Percentiles rank a stretch among this genome's conserved stretches.
Evolutionary conservation across 1,284 basidiomycete species (phyloP).

Genomic region (Cutaneotrichosporon sp.): DNA sequence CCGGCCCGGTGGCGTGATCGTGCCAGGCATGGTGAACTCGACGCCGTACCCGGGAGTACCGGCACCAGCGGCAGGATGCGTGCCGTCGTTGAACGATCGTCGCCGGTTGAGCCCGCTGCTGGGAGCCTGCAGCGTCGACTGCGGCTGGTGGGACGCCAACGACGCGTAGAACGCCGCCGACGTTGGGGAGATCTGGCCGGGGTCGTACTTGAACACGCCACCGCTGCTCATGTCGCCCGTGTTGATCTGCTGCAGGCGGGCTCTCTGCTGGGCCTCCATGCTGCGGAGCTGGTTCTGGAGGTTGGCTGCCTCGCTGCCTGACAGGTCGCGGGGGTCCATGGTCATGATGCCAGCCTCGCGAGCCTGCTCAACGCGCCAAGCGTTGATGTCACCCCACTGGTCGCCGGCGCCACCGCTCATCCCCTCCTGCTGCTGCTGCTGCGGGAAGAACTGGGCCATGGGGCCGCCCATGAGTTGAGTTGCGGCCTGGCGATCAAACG

Average conservation of each 20-base stretch:
- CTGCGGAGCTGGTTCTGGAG: slow-evolving; percentile 28
- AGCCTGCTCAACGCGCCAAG: slow-evolving; percentile 25
- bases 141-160: slow-evolving; percentile 26
- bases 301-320: slow-evolving; percentile 26
- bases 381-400: slow-evolving; percentile 25
- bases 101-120: slow-evolving; percentile 18
- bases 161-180: slow-evolving; percentile 45
- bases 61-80: slow-evolving; percentile 46
- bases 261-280: slow-evolving; percentile 26
- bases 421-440: slow-evolving; percentile 13
- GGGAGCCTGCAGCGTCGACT: background rate
- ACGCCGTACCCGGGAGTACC: slow-evolving; percentile 52
- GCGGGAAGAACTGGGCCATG: slow-evolving; percentile 8
- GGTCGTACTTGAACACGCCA: slow-evolving; percentile 34
- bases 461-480: slow-evolving; percentile 28
- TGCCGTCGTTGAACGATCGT: slow-evolving; percentile 38
- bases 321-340: slow-evolving; percentile 43
- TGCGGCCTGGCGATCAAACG: slow-evolving; percentile 41
- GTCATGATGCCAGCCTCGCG: slow-evolving; percentile 22
- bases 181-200: slow-evolving; percentile 45
- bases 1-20: slow-evolving; percentile 24
- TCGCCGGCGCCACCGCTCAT: slow-evolving; percentile 5
- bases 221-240: slow-evolving; percentile 8
- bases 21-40: slow-evolving; percentile 36
- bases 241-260: slow-evolving; percentile 26